Conservation (phyloP, 768 basidiomycete genomes). For the Dentipellis sp. region DNA sequence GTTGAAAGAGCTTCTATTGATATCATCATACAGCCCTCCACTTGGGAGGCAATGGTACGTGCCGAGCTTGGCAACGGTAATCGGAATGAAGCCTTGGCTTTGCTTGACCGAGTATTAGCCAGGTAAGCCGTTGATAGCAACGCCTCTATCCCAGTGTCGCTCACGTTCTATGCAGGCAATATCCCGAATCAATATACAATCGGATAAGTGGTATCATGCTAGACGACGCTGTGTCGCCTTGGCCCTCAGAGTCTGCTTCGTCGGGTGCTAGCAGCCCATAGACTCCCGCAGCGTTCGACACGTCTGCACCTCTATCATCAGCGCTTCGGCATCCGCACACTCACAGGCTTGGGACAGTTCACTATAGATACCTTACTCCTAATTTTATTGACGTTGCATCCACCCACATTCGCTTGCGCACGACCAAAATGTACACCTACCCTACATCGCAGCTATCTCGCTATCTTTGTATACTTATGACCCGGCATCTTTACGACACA, state of each 20-base stretch:
- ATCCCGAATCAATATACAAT: constrained; percentile 70
- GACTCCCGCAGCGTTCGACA: not conserved
- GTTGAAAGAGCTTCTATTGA: not conserved
- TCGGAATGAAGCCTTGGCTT: constrained; percentile 53
- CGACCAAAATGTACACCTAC: constrained; percentile 8
- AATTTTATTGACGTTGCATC: constrained; percentile 4
- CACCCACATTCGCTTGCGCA: not conserved
- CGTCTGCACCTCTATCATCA: not conserved
- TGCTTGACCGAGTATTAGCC: constrained; percentile 64
- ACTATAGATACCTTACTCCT: not conserved
- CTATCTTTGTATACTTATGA: not conserved
- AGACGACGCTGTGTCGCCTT: constrained; percentile 52
- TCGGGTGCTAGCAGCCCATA: constrained; percentile 9
- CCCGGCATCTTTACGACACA: not conserved
- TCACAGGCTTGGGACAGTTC: not conserved
- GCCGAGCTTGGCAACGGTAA: constrained; percentile 80
- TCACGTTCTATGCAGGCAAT: constrained; percentile 37
- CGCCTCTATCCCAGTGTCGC: constrained; percentile 4
- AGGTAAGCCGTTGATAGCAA: constrained; percentile 35
- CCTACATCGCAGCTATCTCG: not conserved
- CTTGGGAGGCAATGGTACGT: constrained; percentile 93
- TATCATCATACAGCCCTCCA: constrained; percentile 53
- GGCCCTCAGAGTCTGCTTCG: constrained; percentile 16
- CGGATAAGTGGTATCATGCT: constrained; percentile 75
- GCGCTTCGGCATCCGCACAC: not conserved